Evolutionary conservation across 2,329 filamentous ascomycete genomes (phyloP), one percentile per base, ranked within the genome.

Genomic region (Pseudogymnoascus sp.): DNA sequence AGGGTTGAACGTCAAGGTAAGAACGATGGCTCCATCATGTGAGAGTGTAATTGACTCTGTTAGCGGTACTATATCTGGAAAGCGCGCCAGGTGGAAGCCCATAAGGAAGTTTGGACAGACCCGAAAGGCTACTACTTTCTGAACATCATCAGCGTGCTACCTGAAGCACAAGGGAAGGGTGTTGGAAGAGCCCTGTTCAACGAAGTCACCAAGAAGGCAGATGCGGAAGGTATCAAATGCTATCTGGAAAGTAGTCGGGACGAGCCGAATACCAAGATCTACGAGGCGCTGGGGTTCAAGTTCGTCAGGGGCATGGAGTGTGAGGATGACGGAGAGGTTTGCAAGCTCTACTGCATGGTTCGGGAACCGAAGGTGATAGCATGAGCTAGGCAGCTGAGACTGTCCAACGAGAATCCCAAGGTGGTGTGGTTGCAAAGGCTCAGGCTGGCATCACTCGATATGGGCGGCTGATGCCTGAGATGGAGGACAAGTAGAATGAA

Each of bases 11-110:
- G 82, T 86, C 6, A 82, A 81, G 74, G 80, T 81, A 70, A 64
- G 74, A 69, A 25, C 19, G 62, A 63, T 54, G 61, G 57, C 28
- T 13, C 25, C n/a, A 8, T 8, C 25, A 57, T 34, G 48, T 34
- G n/a, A 31, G 48, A 3, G n/a, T 8, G 4, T 36, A 37, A 57
- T 57, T 60, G 13, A 41, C 45, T n/a, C 8, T 36, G 51, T 14
- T 68, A 81, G 75, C 83, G 89, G 5, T 91, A 91, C 72, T 87
- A 84, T 74, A 88, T 90, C 68, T 91, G 87, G 88, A 91, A 91
- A 71, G 79, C 79, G 4, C 79, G 82, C 5, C 88, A 92, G 73
- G 79, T 81, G 0, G 77, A 83, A 41, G 85, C 83, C 0, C 88
- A 90, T 63, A 76, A 77, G 0, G 76, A 82, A 25, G 75, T 90